Percentiles rank a stretch among this genome's conserved stretches.
Conservation (phyloP, 805 yeast species). For the Vanderwaltozyma tropicalis region DNA sequence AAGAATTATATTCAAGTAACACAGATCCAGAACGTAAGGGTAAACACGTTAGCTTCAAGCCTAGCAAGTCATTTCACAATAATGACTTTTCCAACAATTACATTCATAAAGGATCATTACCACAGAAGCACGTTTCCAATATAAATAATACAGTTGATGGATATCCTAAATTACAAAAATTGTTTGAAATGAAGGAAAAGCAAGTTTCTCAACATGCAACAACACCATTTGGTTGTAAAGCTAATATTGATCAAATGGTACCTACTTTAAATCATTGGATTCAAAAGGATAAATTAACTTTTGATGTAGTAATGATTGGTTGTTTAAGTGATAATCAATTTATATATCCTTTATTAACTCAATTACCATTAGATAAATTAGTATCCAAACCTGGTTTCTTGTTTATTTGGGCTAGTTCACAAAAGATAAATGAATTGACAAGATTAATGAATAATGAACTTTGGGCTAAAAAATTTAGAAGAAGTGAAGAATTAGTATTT, state of each 20-base stretch:
- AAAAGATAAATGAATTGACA: conserved; percentile 54
- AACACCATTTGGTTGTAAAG: conserved; percentile 57
- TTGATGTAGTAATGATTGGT: conserved; percentile 89
- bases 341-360: conserved; percentile 47
- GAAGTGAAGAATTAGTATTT: conserved; percentile 83
- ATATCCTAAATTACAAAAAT: conserved; percentile 68
- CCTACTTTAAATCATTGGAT: conserved; percentile 55
- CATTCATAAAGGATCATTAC: conserved; percentile 51
- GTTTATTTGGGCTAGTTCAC: conserved; percentile 79
- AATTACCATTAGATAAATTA: conserved; percentile 60
- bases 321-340: conserved; percentile 70
- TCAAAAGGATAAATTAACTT: conserved; percentile 43
- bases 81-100: conserved; percentile 69
- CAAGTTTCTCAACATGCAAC: conserved; percentile 47
- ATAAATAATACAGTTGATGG: conserved; percentile 62
- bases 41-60: conserved; percentile 17
- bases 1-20: conserved; percentile 2
- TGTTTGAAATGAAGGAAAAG: conserved; percentile 52
- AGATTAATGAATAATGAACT: conserved; percentile 41
- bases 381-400: conserved; percentile 80
- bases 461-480: conserved; percentile 63
- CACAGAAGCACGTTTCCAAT: conserved; percentile 58
- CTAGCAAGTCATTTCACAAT: conserved; percentile 31
- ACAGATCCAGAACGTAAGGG: conserved; percentile 3
- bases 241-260: conserved; percentile 42